Conservation (phyloP, 2,329 filamentous ascomycete species). For the Xylogone sp. region DNA sequence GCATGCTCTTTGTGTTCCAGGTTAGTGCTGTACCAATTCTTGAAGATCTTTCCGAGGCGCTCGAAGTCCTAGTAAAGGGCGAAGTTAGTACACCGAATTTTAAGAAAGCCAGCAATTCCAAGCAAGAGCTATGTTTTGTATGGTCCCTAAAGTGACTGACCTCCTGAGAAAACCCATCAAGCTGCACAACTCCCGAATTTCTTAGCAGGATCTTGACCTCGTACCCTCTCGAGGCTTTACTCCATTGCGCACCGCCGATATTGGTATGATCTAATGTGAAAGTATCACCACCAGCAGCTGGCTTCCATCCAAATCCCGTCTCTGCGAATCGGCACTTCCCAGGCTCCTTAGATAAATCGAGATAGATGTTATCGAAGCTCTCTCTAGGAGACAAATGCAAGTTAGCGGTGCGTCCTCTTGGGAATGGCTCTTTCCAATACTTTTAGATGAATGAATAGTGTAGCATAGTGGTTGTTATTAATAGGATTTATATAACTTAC, state of each 20-base stretch:
- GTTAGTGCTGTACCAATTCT: slow-evolving; percentile 94
- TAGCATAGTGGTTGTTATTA: too few species aligned
- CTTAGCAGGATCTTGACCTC: slow-evolving; percentile 90
- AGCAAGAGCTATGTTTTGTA: too few species aligned
- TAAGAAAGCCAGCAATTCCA: not conserved
- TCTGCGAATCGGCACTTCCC: slow-evolving; percentile 95
- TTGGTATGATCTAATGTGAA: slow-evolving; percentile 89
- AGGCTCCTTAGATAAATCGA: slow-evolving; percentile 88
- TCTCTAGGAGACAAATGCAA: slow-evolving; percentile 47
- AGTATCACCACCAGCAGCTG: slow-evolving; percentile 78
- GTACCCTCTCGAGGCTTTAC: slow-evolving; percentile 84
- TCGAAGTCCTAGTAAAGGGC: slow-evolving; percentile 69
- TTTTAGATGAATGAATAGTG: too few species aligned
- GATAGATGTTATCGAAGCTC: slow-evolving; percentile 95
- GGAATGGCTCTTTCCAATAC: too few species aligned
- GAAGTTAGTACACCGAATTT: slow-evolving; percentile 2
- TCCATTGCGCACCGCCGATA: slow-evolving; percentile 89
- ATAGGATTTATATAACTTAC: not conserved
- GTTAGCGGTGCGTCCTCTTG: not conserved
- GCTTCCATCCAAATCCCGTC: slow-evolving; percentile 93
- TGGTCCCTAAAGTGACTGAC: too few species aligned
- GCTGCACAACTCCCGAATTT: slow-evolving; percentile 80
- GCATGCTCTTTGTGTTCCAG: slow-evolving; percentile 93
- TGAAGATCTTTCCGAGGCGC: slow-evolving; percentile 87
- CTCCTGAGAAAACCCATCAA: slow-evolving; percentile 93